Percentiles rank a stretch among this genome's conserved stretches.
Evolutionary conservation across 768 basidiomycete genomes (phyloP).

Genomic region (Lactarius sanguifluus): DNA sequence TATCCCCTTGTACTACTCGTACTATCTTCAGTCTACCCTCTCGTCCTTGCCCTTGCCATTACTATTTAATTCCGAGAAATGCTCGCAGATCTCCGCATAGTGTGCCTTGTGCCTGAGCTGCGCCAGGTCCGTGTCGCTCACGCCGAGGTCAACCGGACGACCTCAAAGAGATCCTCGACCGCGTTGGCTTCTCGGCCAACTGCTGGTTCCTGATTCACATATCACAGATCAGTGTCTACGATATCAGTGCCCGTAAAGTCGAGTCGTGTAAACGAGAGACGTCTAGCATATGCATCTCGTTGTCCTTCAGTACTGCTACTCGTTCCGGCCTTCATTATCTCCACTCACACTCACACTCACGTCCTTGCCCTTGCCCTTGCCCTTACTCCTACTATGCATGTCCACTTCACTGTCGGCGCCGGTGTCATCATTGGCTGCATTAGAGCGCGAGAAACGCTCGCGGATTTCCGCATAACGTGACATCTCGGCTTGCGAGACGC

Average conservation of each 20-base stretch:
- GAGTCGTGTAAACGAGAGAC: slow-evolving; percentile 11
- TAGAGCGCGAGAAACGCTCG: slow-evolving; percentile 56
- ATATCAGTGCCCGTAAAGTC: slow-evolving; percentile 3
- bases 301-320: background rate
- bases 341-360: background rate
- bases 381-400: slow-evolving; percentile 28
- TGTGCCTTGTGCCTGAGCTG: slow-evolving; percentile 79
- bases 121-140: slow-evolving; percentile 79
- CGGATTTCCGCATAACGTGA: slow-evolving; percentile 77
- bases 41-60: slow-evolving; percentile 9
- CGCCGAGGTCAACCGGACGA: slow-evolving; percentile 68
- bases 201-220: slow-evolving; percentile 53
- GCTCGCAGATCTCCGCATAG: slow-evolving; percentile 68
- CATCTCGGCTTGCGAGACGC: slow-evolving; percentile 84
- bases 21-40: background rate
- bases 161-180: slow-evolving; percentile 55
- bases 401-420: slow-evolving; percentile 32
- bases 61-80: slow-evolving; percentile 48
- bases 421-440: slow-evolving; percentile 30
- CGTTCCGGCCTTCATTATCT: background rate
- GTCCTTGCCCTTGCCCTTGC: background rate
- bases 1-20: background rate
- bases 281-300: no score
- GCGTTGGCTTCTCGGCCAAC: slow-evolving; percentile 52
- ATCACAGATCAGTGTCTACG: background rate